Percentiles rank a stretch among this genome's conserved stretches.
These are phyloP conservation scores for Sclerotinia minor DNA, from an alignment of 2,329 filamentous ascomycete species.

Conservation along the genomic window DNA sequence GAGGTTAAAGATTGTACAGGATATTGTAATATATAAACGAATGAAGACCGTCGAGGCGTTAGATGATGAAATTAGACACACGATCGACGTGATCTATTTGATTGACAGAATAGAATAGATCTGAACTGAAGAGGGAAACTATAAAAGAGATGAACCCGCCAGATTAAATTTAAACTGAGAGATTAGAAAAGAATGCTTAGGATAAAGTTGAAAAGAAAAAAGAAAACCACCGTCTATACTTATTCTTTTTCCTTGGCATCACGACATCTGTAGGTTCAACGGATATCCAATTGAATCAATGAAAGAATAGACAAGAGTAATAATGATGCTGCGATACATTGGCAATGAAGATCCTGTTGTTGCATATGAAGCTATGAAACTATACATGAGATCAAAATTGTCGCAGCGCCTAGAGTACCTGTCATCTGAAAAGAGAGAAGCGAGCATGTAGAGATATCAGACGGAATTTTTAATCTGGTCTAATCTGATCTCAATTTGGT, in stretches of 20 bases:
- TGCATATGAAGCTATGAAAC: constrained; percentile 39
- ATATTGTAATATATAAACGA: constrained; percentile 34
- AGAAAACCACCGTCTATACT: constrained; percentile 35
- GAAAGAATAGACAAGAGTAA: constrained; percentile 31
- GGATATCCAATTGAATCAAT: constrained; percentile 6
- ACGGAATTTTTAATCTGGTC: constrained; percentile 29
- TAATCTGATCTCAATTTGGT: constrained; percentile 10
- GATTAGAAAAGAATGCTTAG: constrained; percentile 30
- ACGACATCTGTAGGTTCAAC: constrained; percentile 21
- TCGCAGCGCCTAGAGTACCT: constrained; percentile 32
- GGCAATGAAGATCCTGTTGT: constrained; percentile 39
- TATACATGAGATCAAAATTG: constrained; percentile 36
- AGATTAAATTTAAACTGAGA: constrained; percentile 29
- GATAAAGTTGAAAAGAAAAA: constrained; percentile 33
- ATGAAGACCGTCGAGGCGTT: constrained; percentile 42
- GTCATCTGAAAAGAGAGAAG: constrained; percentile 35
- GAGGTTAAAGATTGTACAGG: constrained; percentile 13
- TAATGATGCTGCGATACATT: constrained; percentile 31
- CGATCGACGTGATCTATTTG: constrained; percentile 44
- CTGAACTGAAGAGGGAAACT: constrained; percentile 33
- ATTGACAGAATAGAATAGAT: constrained; percentile 39
- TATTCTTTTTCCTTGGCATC: constrained; percentile 41
- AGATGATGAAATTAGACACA: constrained; percentile 39
- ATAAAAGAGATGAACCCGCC: constrained; percentile 39
- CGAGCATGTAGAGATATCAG: constrained; percentile 27